Base-by-base conservation (phyloP, 495 filamentous ascomycete species). In the Chaetomidium leptoderma region DNA sequence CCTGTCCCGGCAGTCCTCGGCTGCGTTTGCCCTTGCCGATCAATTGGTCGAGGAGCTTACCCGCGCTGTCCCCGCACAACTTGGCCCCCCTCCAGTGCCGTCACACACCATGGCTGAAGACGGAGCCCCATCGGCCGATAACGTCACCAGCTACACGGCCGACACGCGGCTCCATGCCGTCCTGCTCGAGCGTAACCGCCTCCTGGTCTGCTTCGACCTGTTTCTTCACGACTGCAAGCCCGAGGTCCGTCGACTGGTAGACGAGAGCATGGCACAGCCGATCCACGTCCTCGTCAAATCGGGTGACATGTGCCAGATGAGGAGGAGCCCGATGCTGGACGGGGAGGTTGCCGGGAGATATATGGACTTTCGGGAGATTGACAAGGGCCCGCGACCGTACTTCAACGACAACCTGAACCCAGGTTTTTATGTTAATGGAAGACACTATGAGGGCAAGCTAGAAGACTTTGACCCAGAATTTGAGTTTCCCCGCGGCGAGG, bases 191-290 rank as follows among this genome's bases (percentile, higher is more conserved):
- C 49, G 49, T 36, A 53, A 42, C 49, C 49, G 36, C 49, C 11
- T 53, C 35, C 16, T 27, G 2, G 49, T 42, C 49, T 53, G 49
- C 21, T 53, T 53, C 49, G 49, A 40, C 49, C 49, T 53, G 23
- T 53, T 53, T 40, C 49, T 53, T 36, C 35, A 29, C 10, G 36
- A 53, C 49, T 53, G 49, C 24, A 21, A 42, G 49, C 49, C 49
- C 23, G 49, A 39, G 49, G 24, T 42, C 35, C 49, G 26, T 42
- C 35, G n/a, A 21, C 49, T n/a, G 49, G 49, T 42, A 5, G 49
- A 53, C 36, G 24, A 40, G 24, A 53, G 49, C 35, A 8, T 42
- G 10, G 49, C 27, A 30, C 49, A n/a, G 49, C 49, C 49, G 13
- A 53, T 53, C 36, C 49, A 53, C 21, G 13, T 16, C 16, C 1